Evolutionary conservation across 176 grass and related monocot genomes (phyloP), one percentile per base, ranked within the genome.

Genomic region (Cenchrus purpureus): DNA sequence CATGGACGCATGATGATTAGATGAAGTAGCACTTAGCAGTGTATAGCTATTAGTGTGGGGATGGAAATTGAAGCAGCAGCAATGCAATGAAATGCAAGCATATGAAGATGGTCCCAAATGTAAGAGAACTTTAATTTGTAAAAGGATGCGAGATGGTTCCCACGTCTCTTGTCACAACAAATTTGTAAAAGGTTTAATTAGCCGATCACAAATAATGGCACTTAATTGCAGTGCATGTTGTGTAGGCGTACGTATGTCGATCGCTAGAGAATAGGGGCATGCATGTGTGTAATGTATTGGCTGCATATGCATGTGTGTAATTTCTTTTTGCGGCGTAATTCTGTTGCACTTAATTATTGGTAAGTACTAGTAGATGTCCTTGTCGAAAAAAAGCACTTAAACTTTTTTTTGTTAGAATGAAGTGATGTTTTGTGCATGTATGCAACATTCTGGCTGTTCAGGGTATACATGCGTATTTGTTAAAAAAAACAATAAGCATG

Each of bases 11-110:
- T 74, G 81, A 55, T 81, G 79, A 53, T 81, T 81, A 76, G 73
- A 54, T 62, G 59, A 62, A 28, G 59, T 69, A 81, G 71, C 20
- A 74, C 46, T 64, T 65, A 71, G 68, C 49, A 25, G 9, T 77
- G 37, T 40, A 40, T 40, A 89, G 77, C 14, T 79, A n/a, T 68
- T 80, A 81, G 84, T 73, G 84, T 86, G 84, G 88, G 87, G 84
- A 67, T 57, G 16, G 17, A 58, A 63, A 66, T 74, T 42, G 50
- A 87, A 83, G 62, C 79, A 82, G 40, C 50, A 50, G 48, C 48
- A 50, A 50, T 51, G 45, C 45, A 46, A 73, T 25, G 25, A 44
- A 4, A 44, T 46, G 67, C 58, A 67, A 66, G 42, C 52, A 57
- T 46, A 15, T 10, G 3, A 11, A 62, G n/a, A 62, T 87, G 84